These are phyloP conservation scores for Talaromyces rugulosus DNA, from an alignment of 2,329 filamentous ascomycete genomes.

Conservation along the genomic window DNA sequence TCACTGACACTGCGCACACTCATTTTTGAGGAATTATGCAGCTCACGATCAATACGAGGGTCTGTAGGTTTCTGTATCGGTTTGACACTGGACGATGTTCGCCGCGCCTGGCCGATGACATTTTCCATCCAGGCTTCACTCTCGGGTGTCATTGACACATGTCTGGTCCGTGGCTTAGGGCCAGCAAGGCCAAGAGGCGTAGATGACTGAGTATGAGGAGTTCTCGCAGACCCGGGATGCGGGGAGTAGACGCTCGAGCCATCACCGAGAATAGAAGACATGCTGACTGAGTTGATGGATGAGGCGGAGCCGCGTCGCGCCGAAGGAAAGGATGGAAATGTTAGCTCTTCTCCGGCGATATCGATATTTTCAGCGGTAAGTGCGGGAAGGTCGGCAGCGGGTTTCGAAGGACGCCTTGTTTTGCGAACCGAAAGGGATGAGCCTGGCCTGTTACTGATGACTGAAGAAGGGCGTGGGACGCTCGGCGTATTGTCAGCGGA, in stretches of 20 bases:
- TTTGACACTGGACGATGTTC: conserved; percentile 32
- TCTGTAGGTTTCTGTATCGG: conserved; percentile 21
- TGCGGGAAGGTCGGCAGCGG: conserved; percentile 26
- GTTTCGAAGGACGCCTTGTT: conserved; percentile 31
- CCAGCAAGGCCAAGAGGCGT: conserved; percentile 44
- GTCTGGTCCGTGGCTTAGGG: conserved; percentile 36
- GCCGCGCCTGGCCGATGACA: conserved; percentile 41
- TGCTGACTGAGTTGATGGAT: conserved; percentile 32
- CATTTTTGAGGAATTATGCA: conserved; percentile 23
- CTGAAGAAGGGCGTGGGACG: conserved; percentile 32
- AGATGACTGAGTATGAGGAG: conserved; percentile 14
- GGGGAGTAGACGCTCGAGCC: conserved; percentile 20
- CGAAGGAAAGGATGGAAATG: conserved; percentile 25
- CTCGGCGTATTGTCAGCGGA: conserved; percentile 21
- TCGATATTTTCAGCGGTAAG: conserved; percentile 26
- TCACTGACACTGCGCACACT: conserved; percentile 33
- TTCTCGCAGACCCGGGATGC: conserved; percentile 22
- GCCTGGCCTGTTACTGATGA: conserved; percentile 31
- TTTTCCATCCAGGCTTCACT: conserved; percentile 47
- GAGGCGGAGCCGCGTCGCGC: conserved; percentile 34
- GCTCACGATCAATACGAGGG: conserved; percentile 14
- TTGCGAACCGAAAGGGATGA: conserved; percentile 39
- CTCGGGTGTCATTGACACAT: conserved; percentile 39
- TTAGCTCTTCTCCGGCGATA: conserved; percentile 22
- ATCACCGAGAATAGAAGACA: conserved; percentile 25